Evolutionary conservation across 148 eudicot genomes (phyloP).

Genomic region (Spergularia bocconei): DNA sequence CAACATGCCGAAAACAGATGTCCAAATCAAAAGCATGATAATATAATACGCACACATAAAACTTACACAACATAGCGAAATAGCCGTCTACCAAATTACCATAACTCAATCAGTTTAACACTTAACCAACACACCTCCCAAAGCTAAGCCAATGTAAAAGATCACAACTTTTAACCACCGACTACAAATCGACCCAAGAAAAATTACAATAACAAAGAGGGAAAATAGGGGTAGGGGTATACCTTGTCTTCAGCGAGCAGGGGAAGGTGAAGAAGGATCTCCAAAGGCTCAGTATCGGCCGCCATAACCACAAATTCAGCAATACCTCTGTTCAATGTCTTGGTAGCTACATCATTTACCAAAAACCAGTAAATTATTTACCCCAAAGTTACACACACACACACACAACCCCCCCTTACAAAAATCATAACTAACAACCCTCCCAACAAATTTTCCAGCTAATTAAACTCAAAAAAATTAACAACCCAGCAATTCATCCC

Average conservation of each 20-base stretch:
- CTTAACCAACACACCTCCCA: too few species aligned
- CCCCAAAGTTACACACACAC: neutral
- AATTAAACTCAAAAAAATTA: too few species aligned
- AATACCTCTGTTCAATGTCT: conserved; percentile 79
- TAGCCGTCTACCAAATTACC: too few species aligned
- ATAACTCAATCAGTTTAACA: too few species aligned
- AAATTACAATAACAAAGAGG: too few species aligned
- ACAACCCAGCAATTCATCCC: too few species aligned
- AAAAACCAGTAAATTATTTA: too few species aligned
- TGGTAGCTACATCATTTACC: conserved; percentile 50
- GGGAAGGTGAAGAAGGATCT: conserved; percentile 82
- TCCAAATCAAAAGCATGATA: neutral
- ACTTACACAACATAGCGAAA: neutral
- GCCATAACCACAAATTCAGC: conserved; percentile 86
- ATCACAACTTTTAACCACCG: neutral
- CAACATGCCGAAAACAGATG: neutral
- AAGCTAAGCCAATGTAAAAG: too few species aligned
- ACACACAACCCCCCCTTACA: neutral
- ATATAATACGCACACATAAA: neutral
- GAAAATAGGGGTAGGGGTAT: neutral
- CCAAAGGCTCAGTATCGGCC: conserved; percentile 82
- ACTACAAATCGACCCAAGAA: too few species aligned
- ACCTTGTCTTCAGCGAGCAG: conserved; percentile 85
- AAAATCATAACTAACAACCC: too few species aligned
- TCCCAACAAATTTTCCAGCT: too few species aligned